phyloP scores from a whole-genome alignment of 1,284 basidiomycete species.

The Meira nashicola region DNA sequence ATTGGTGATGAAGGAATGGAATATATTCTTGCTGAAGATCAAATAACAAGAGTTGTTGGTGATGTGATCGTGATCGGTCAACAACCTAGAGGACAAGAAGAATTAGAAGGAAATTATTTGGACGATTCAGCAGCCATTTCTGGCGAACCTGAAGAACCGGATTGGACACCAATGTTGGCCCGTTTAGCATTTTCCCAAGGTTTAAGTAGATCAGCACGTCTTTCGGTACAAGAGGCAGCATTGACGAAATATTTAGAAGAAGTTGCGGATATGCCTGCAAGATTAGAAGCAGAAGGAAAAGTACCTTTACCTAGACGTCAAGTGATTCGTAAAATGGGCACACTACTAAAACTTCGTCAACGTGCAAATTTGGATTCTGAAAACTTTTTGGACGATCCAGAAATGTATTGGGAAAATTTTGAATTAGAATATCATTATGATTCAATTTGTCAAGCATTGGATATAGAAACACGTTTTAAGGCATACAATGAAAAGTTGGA shows the following conservation, averaged over 20 bases:
- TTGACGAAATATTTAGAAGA: conserved; percentile 35
- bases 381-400: conserved; percentile 50
- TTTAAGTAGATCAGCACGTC: conserved; percentile 45
- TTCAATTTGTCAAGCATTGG: conserved; percentile 40
- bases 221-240: conserved; percentile 42
- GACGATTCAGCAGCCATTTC: neutral
- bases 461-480: conserved; percentile 43
- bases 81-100: conserved; percentile 16
- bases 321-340: conserved; percentile 49
- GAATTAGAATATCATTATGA: conserved; percentile 37
- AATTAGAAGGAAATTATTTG: neutral
- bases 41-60: conserved; percentile 40
- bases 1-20: conserved; percentile 51
- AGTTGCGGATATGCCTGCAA: conserved; percentile 31
- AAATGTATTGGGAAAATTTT: conserved; percentile 51
- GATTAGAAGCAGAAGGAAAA: conserved; percentile 33
- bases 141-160: conserved; percentile 14
- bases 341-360: conserved; percentile 41
- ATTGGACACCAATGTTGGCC: conserved; percentile 41
- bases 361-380: conserved; percentile 42
- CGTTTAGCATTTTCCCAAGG: conserved; percentile 48
- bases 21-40: conserved; percentile 34
- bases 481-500: conserved; percentile 49
- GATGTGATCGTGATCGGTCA: conserved; percentile 48
- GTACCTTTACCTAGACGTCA: conserved; percentile 44